phyloP scores from a whole-genome alignment of 768 basidiomycete genomes.

The Collybia sp. region DNA sequence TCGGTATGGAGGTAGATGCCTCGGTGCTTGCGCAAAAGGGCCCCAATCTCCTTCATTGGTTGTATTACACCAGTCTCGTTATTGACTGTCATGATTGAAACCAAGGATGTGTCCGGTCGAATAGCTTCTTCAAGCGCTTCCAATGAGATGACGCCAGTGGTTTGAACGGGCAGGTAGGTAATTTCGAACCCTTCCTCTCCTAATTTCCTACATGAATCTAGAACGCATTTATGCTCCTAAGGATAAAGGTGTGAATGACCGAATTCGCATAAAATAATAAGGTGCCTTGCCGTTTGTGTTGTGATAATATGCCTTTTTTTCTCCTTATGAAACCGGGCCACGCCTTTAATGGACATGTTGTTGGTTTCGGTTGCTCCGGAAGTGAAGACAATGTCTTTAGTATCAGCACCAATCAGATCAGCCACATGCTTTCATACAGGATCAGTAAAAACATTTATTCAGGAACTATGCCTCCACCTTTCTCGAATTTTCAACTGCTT shows the following conservation, averaged over 20 bases:
- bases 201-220: constrained; percentile 95
- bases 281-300: constrained; percentile 74
- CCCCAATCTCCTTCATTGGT: constrained; percentile 92
- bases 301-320: constrained; percentile 94
- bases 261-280: neutral
- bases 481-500: constrained; percentile 88
- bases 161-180: constrained; percentile 93
- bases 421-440: constrained; percentile 66
- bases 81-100: constrained; percentile 98
- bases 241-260: neutral
- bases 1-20: constrained; percentile 97
- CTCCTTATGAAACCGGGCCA: constrained; percentile 92
- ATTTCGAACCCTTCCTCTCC: constrained; percentile 96
- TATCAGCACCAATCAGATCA: constrained; percentile 86
- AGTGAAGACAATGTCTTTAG: constrained; percentile 96
- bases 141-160: constrained; percentile 79
- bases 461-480: constrained; percentile 41
- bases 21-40: constrained; percentile 77
- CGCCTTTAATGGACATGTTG: constrained; percentile 96
- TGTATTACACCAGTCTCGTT: constrained; percentile 99
- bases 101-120: constrained; percentile 87
- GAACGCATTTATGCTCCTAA: constrained; percentile 99
- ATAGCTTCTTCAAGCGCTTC: constrained; percentile 81
- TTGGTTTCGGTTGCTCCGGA: constrained; percentile 98
- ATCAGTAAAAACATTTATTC: constrained; percentile 3